phyloP scores from a whole-genome alignment of 2,329 filamentous ascomycete genomes.

The Exserohilum turcica region DNA sequence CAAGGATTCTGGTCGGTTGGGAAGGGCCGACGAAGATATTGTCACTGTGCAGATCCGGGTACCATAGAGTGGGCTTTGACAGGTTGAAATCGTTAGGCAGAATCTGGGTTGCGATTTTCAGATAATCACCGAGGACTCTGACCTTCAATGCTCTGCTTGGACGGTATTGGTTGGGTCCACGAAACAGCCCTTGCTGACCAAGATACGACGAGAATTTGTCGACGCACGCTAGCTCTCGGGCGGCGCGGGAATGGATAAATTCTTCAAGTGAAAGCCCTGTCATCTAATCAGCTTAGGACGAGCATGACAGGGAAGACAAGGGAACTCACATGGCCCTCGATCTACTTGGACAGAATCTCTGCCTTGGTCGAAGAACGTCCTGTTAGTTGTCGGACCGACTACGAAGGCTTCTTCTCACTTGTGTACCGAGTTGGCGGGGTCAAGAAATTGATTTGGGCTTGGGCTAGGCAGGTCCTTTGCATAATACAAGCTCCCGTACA shows the following conservation, averaged over 20 bases:
- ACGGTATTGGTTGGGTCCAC: conserved; percentile 30
- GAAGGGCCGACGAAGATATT: too few relatives aligned
- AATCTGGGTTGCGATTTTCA: conserved; percentile 30
- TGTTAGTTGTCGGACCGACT: conserved; percentile 22
- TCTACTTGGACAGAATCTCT: conserved; percentile 21
- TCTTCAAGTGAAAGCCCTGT: conserved; percentile 23
- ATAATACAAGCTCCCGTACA: conserved; percentile 27
- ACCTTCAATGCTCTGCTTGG: conserved; percentile 32
- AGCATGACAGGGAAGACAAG: conserved; percentile 12
- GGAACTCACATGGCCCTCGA: conserved; percentile 24
- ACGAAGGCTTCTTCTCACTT: too few relatives aligned
- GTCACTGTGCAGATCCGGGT: too few relatives aligned
- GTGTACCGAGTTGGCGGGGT: too few relatives aligned
- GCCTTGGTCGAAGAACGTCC: conserved; percentile 23
- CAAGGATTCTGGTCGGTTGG: too few relatives aligned
- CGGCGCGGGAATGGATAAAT: conserved; percentile 19
- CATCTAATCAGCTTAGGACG: conserved; percentile 17
- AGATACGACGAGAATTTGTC: conserved; percentile 22
- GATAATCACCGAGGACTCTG: conserved; percentile 31
- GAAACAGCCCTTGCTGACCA: conserved; percentile 25
- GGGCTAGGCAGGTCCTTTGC: conserved; percentile 21
- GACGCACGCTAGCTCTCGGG: conserved; percentile 25
- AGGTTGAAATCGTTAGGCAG: conserved; percentile 26
- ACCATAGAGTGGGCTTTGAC: conserved; percentile 27
- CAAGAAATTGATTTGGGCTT: too few relatives aligned